phyloP scores from a whole-genome alignment of 2,329 filamentous ascomycete genomes.

The Parasarocladium wereldwijsianum region DNA sequence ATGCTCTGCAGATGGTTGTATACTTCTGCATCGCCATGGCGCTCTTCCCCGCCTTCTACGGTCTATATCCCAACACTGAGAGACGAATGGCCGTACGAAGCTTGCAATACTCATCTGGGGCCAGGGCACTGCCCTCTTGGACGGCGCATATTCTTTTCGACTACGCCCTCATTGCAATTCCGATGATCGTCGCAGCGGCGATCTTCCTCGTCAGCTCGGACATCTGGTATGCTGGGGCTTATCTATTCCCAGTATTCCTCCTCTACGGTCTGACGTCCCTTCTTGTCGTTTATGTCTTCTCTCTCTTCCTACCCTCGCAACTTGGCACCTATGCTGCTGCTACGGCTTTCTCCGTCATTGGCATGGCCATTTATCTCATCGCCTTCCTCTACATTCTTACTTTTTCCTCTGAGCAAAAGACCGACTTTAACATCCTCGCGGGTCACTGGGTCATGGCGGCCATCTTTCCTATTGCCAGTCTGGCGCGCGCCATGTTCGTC shows the following conservation, averaged over 20 bases:
- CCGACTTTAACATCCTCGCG: constrained; percentile 51
- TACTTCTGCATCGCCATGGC: constrained; percentile 65
- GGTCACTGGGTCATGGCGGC: constrained; percentile 59
- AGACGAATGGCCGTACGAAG: constrained; percentile 59
- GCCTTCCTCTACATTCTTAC: constrained; percentile 56
- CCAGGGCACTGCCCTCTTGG: constrained; percentile 65
- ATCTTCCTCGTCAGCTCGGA: constrained; percentile 48
- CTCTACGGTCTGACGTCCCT: constrained; percentile 63
- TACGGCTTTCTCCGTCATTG: constrained; percentile 55
- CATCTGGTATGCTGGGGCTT: constrained; percentile 61
- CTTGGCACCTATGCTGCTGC: constrained; percentile 67
- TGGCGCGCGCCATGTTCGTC: constrained; percentile 56
- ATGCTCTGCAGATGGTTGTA: constrained; percentile 59
- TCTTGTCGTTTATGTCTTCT: constrained; percentile 61
- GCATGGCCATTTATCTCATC: constrained; percentile 54
- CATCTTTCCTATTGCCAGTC: constrained; percentile 57
- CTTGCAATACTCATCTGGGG: constrained; percentile 77
- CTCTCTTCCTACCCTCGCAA: constrained; percentile 58
- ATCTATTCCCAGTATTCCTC: constrained; percentile 61
- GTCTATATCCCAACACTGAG: constrained; percentile 69
- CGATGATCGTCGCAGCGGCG: constrained; percentile 50
- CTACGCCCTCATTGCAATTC: constrained; percentile 45
- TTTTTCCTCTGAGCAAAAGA: constrained; percentile 51
- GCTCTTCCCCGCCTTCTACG: constrained; percentile 70
- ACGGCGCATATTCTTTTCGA: constrained; percentile 65